Evolutionary conservation across 352 stramenopile species (phyloP).

Genomic region (Elongisporangium senticosum): DNA sequence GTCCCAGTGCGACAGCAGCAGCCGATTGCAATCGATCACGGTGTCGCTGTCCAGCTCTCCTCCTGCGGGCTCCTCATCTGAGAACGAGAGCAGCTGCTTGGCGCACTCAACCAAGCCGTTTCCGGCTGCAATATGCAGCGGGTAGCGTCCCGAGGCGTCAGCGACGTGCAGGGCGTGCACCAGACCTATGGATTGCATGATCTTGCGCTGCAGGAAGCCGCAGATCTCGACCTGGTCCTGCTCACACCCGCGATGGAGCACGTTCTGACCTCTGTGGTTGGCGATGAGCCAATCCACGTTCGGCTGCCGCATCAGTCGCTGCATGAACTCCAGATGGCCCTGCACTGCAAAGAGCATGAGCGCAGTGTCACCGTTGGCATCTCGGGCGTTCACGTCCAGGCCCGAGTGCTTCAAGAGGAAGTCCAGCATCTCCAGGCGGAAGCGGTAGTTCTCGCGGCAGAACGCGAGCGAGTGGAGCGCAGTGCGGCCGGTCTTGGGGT

Average conservation of each 20-base stretch:
- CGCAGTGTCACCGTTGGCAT: slow-evolving; percentile 39
- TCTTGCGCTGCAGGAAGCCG: slow-evolving; percentile 25
- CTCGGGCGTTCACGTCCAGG: slow-evolving; percentile 33
- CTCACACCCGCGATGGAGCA: slow-evolving; percentile 55
- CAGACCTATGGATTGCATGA: slow-evolving; percentile 13
- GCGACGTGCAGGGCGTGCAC: slow-evolving; percentile 19
- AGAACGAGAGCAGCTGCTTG: slow-evolving; percentile 28
- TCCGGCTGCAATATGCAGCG: slow-evolving; percentile 37
- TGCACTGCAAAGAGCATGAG: slow-evolving; percentile 48
- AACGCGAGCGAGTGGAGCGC: slow-evolving; percentile 58
- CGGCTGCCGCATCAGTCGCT: slow-evolving; percentile 19
- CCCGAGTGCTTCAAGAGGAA: slow-evolving; percentile 36
- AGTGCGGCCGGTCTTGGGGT: slow-evolving; percentile 36
- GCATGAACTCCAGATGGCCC: slow-evolving; percentile 40
- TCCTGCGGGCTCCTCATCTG: slow-evolving; percentile 1
- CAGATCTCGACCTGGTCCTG: slow-evolving; percentile 59
- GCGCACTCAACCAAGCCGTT: slow-evolving; percentile 51
- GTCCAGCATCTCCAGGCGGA: slow-evolving; percentile 40
- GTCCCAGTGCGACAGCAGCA: slow-evolving; percentile 21
- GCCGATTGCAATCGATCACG: slow-evolving; percentile 9
- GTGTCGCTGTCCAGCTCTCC: neutral
- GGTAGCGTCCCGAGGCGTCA: slow-evolving; percentile 25
- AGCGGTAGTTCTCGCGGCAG: slow-evolving; percentile 36
- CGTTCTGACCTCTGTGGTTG: slow-evolving; percentile 29
- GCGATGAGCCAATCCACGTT: slow-evolving; percentile 19